Evolutionary conservation across 805 yeast species (phyloP), one percentile per base, ranked within the genome.

Genomic region (Blastobotrys parvus): DNA sequence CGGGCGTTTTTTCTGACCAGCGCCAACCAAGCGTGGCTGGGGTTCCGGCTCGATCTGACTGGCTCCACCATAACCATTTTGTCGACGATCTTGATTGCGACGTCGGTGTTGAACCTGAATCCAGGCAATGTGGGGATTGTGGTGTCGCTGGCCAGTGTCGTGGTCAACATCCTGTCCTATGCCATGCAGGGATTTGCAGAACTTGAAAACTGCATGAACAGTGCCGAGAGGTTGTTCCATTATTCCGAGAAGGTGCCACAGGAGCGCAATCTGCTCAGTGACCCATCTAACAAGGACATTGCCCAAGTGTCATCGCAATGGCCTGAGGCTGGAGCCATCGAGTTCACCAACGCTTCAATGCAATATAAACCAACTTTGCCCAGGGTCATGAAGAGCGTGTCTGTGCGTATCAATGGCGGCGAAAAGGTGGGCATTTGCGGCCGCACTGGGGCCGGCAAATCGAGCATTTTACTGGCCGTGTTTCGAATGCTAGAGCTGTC

Each of bases 391-490:
- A 86, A 86, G 58, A 75, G 80, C 51, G 94, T 88, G 21, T 67
- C 90, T 0, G 89, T 90, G 62, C 72, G 76, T 32, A 90, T 90
- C 31, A 77, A 76, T 35, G 78, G 95, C 19, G 78, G 75, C 46
- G 71, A 77, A 52, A 90, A 90, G 61, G 78, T 90, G 50, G 98
- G 97, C 57, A 82, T 90, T 59, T 97, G 90, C 44, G 98, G 98
- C 20, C 79, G 97, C 63, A 90, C 98, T 0, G 98, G 98, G 61
- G 97, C 97, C 16, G 98, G 98, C 55, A 90, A 90, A 62, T 87
- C 96, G 0, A 90, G 97, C 0, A 87, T 90, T 47, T 88, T 90
- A 50, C 85, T 96, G 4, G 95, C 97, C 2, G 74, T 90, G 53
- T 90, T 90, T 69, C 59, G 80, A 42, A 48, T 66, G 44, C 50